These are phyloP conservation scores for Fusarium sp. DNA, from an alignment of 2,329 filamentous ascomycete species.

Conservation along the genomic window DNA sequence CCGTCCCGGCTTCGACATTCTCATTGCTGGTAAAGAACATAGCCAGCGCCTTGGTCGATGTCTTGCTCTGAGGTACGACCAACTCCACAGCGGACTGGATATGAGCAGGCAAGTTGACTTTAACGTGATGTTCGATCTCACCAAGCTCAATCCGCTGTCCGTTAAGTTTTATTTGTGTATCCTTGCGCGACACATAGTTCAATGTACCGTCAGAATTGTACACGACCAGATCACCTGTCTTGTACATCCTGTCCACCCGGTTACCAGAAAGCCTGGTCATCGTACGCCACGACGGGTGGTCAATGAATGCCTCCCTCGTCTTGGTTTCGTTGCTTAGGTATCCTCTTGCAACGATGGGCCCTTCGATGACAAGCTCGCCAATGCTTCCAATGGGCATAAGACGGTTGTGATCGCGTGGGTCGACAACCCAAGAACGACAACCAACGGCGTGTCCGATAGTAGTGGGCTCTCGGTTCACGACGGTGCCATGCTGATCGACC, in stretches of 20 bases:
- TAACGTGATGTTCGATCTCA: slow-evolving; percentile 58
- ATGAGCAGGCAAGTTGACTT: slow-evolving; percentile 52
- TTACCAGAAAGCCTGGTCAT: neutral
- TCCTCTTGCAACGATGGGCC: slow-evolving; percentile 28
- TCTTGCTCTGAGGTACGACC: slow-evolving; percentile 52
- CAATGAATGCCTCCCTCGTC: slow-evolving; percentile 26
- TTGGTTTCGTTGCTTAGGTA: slow-evolving; percentile 23
- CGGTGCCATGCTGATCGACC: neutral
- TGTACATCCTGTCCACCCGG: slow-evolving; percentile 50
- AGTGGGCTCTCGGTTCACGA: neutral
- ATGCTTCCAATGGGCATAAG: slow-evolving; percentile 10
- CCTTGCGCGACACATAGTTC: slow-evolving; percentile 63
- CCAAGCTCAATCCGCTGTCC: slow-evolving; percentile 67
- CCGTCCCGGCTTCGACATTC: neutral
- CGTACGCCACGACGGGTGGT: slow-evolving; percentile 60
- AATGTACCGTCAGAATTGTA: slow-evolving; percentile 57
- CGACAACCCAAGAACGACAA: slow-evolving; percentile 18
- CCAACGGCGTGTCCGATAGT: slow-evolving; percentile 24
- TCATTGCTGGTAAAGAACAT: slow-evolving; percentile 33
- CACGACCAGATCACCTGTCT: slow-evolving; percentile 61
- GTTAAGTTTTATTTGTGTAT: slow-evolving; percentile 68
- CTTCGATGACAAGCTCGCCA: slow-evolving; percentile 26
- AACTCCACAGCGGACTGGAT: slow-evolving; percentile 60
- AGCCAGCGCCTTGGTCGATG: slow-evolving; percentile 30
- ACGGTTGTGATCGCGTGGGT: slow-evolving; percentile 12